Conservation (phyloP, 441 rosid genomes). For the Populus trichocarpa region DNA sequence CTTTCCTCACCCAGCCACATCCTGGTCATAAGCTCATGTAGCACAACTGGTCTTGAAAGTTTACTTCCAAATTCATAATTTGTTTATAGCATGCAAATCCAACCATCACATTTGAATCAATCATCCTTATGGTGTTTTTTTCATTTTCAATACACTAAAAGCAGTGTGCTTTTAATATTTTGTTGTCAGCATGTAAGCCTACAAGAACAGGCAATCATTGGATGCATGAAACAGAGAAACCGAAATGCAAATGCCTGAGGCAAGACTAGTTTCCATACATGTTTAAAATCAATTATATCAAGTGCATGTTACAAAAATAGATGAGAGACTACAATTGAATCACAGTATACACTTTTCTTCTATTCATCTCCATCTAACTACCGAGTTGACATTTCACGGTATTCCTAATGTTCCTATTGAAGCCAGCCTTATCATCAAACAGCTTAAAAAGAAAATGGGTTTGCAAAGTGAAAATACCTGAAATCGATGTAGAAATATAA, state of each 20-base stretch:
- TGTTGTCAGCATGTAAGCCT: not conserved
- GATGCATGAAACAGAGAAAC: not conserved
- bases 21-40: too few species aligned
- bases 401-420: constrained; percentile 8
- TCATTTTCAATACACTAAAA: not conserved
- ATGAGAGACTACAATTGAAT: constrained; percentile 11
- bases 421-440: not conserved
- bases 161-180: not conserved
- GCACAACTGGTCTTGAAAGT: not conserved
- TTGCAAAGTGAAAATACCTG: constrained; percentile 1
- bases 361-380: constrained; percentile 5
- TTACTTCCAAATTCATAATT: not conserved
- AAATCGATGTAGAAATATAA: not conserved
- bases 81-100: not conserved
- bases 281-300: not conserved
- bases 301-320: not conserved
- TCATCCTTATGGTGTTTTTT: not conserved
- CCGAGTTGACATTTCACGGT: constrained; percentile 5
- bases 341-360: constrained; percentile 5
- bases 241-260: not conserved
- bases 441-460: not conserved
- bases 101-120: not conserved
- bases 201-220: not conserved
- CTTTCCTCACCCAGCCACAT: too few species aligned
- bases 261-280: not conserved